Evolutionary conservation across 2,329 filamentous ascomycete species (phyloP).

Genomic region (Dactylellina parvicollis): DNA sequence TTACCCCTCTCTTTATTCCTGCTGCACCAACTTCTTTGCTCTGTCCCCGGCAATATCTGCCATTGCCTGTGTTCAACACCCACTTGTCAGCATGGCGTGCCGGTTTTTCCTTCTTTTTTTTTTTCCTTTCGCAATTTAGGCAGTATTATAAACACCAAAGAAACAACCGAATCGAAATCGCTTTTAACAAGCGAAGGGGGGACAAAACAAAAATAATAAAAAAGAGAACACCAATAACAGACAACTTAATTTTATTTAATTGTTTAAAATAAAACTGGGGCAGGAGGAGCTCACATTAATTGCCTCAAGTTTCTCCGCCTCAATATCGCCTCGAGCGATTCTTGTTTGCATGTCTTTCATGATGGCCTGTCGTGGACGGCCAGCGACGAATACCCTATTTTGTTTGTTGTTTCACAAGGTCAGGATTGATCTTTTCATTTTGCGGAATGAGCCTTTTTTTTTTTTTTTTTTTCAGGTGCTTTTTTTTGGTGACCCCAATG

Average conservation of each 20-base stretch:
- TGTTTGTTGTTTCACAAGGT: not conserved
- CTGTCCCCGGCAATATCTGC: conserved; percentile 58
- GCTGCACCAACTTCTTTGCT: conserved; percentile 55
- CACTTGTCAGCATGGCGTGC: conserved; percentile 42
- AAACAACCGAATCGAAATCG: conserved; percentile 8
- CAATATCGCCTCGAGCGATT: conserved; percentile 57
- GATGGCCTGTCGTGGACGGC: conserved; percentile 56
- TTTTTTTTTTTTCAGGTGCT: conserved; percentile 2
- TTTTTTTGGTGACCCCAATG: conserved; percentile 6
- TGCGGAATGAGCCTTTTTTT: not conserved
- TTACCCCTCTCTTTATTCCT: not conserved
- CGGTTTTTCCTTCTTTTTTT: not conserved
- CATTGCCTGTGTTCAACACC: conserved; percentile 57
- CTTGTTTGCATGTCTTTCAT: conserved; percentile 58
- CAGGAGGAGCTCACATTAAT: conserved; percentile 57
- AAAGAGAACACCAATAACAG: not conserved
- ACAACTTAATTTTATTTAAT: conserved; percentile 6
- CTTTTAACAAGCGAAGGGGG: conserved; percentile 51
- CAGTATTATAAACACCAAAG: conserved; percentile 34
- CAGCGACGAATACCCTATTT: conserved; percentile 57
- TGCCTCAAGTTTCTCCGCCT: conserved; percentile 58
- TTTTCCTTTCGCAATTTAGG: conserved; percentile 31
- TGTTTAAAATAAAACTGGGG: conserved; percentile 32
- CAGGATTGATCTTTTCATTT: too few species aligned
- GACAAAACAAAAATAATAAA: not conserved